A percentile compares a stretch with the other conserved stretches of the same genome.
phyloP scores from a whole-genome alignment of 2,329 filamentous ascomycete genomes.

The Emmonsia crescens region DNA sequence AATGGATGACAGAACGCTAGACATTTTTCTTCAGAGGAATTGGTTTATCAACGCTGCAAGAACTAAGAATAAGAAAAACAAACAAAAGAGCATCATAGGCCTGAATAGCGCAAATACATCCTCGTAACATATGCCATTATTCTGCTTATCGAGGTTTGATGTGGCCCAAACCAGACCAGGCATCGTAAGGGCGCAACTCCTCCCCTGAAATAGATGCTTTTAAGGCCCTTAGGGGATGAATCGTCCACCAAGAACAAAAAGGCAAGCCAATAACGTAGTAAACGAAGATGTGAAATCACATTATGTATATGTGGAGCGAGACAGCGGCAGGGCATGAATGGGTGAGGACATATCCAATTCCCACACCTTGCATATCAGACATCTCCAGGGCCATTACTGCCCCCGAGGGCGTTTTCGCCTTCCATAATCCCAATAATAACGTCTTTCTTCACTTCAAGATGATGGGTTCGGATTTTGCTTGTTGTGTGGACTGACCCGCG shows the following conservation, averaged over 20 bases:
- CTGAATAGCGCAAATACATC: neutral
- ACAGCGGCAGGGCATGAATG: neutral
- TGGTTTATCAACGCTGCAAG: neutral
- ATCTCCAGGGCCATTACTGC: neutral
- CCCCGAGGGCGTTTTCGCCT: neutral
- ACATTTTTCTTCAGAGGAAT: neutral
- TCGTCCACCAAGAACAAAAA: neutral
- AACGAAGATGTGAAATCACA: neutral
- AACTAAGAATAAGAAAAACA: neutral
- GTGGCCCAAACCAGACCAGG: too few species aligned
- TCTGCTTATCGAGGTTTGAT: neutral
- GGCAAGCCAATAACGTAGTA: neutral
- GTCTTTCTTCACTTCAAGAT: neutral
- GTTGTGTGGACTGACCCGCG: neutral
- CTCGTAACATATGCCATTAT: neutral
- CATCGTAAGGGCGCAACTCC: too few species aligned
- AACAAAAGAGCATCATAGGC: neutral
- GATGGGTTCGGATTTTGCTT: neutral
- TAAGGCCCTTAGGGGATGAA: neutral
- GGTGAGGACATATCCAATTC: neutral
- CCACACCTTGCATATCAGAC: neutral
- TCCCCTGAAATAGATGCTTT: neutral
- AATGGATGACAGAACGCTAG: neutral
- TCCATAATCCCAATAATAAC: neutral
- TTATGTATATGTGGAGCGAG: neutral